phyloP scores from a whole-genome alignment of 2,329 filamentous ascomycete genomes.

The Trichophyton benhamiae region DNA sequence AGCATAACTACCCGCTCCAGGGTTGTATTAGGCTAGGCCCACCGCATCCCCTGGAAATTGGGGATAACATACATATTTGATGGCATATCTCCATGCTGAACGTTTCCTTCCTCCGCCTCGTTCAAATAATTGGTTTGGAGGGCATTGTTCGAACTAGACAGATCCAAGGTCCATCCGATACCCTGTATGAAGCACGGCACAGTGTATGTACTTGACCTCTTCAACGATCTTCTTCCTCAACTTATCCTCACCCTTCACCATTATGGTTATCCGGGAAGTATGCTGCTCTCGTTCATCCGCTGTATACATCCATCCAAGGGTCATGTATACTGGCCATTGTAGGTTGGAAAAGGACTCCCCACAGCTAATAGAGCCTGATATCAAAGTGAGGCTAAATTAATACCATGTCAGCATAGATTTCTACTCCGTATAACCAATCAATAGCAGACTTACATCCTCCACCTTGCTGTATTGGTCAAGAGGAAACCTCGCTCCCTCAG shows the following conservation, averaged over 20 bases:
- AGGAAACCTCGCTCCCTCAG: background rate
- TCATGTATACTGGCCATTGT: background rate
- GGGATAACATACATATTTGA: no score
- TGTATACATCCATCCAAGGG: background rate
- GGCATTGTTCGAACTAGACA: no score
- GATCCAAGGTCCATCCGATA: background rate
- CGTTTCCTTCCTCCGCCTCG: no score
- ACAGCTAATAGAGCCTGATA: background rate
- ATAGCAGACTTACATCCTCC: background rate
- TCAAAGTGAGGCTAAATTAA: background rate
- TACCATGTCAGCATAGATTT: background rate
- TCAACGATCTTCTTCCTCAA: background rate
- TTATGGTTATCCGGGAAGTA: background rate
- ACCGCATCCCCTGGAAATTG: no score
- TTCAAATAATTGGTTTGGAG: no score
- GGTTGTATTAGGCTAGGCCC: no score
- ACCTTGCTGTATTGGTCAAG: background rate
- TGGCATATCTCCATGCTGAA: background rate
- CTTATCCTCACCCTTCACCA: background rate
- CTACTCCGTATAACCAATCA: background rate
- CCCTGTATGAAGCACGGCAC: background rate
- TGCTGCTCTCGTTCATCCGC: background rate
- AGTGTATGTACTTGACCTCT: background rate
- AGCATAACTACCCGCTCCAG: no score
- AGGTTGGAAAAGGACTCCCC: background rate